Percentiles rank a stretch among this genome's conserved stretches.
These are phyloP conservation scores for Trypanosoma platydactyli DNA, from an alignment of 208 protist genomes.

Conservation along the genomic window DNA sequence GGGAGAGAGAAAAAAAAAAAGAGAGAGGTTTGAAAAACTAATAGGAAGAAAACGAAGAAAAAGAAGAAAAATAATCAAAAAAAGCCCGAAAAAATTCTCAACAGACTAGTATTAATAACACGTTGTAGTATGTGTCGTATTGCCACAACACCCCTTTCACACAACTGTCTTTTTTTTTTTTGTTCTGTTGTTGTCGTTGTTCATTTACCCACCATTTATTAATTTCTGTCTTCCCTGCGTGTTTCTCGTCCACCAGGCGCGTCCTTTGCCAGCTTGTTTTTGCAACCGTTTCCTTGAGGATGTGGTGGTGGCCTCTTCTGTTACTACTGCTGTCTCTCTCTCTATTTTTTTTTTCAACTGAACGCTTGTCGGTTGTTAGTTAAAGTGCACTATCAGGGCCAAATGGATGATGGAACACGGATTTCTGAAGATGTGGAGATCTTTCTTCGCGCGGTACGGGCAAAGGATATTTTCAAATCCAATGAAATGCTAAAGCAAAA, in stretches of 20 bases:
- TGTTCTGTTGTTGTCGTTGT: slow-evolving; percentile 10
- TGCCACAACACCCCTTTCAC: slow-evolving; percentile 1
- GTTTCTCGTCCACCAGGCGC: too few relatives aligned
- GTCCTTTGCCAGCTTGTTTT: too few relatives aligned
- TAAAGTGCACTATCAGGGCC: background rate
- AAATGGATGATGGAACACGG: slow-evolving; percentile 84
- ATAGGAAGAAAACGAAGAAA: background rate
- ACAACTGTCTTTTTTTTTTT: slow-evolving; percentile 14
- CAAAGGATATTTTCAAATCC: slow-evolving; percentile 47
- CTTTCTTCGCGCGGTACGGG: slow-evolving; percentile 74
- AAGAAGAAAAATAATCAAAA: background rate
- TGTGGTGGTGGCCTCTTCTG: slow-evolving; percentile 11
- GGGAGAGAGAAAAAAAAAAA: background rate
- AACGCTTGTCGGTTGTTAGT: slow-evolving; percentile 13
- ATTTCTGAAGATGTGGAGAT: slow-evolving; percentile 82
- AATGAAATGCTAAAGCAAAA: slow-evolving; percentile 57
- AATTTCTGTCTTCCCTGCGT: too few relatives aligned
- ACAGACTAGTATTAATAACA: too few relatives aligned
- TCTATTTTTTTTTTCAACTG: slow-evolving; percentile 15
- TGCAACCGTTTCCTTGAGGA: slow-evolving; percentile 7
- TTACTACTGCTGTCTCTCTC: slow-evolving; percentile 8
- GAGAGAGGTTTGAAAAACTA: background rate
- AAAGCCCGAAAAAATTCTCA: too few relatives aligned
- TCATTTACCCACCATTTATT: too few relatives aligned
- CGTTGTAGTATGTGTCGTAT: background rate